Base-by-base conservation (phyloP, 441 rosid genomes). In the Pelargonium myrrhifolium region DNA sequence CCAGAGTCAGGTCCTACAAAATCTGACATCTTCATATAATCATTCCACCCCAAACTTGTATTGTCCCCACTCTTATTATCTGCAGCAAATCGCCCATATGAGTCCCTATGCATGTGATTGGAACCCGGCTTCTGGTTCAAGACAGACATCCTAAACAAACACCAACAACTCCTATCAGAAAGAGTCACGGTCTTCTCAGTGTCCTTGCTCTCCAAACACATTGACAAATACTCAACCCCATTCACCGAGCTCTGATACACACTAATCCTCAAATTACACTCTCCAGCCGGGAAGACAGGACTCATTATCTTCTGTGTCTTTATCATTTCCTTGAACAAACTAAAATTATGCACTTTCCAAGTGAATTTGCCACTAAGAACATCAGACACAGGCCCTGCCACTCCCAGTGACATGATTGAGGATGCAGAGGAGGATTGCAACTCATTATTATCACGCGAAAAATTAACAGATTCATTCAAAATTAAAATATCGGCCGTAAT, bases 281-380 rank as follows among this genome's bases (percentile, higher is more conserved):
- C 99, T 0, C 99, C 99, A 6, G 98, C 98, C 0, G 96, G 99
- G 67, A 95, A 95, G 20, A 92, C 92, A 5, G 96, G 97, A 75
- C 99, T 95, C 98, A 92, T 88, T 76, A 95, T 89, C 93, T 92
- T 95, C 81, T 90, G 99, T 0, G 97, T 90, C 82, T 92, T 95
- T 0, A 95, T 89, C 99, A 95, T 95, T 9, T 95, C 98, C 77
- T 87, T 89, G 64, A 95, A 95, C 76, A 95, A 78, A 72, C 97
- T 86, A 82, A 95, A 95, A 76, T 95, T 95, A 78, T 94, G 89
- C 3, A 95, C 99, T 66, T 87, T 95, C 99, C 99, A 95, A 28
- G 96, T 92, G 71, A 90, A 92, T 35, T 92, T 95, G 0, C 99
- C 99, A 69, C 92, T 92, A 79, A 87, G 78, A 1, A 90, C 94